phyloP scores from a whole-genome alignment of 192 early-diverging fungal genomes.

The Rhizoclosmatium globosum region DNA sequence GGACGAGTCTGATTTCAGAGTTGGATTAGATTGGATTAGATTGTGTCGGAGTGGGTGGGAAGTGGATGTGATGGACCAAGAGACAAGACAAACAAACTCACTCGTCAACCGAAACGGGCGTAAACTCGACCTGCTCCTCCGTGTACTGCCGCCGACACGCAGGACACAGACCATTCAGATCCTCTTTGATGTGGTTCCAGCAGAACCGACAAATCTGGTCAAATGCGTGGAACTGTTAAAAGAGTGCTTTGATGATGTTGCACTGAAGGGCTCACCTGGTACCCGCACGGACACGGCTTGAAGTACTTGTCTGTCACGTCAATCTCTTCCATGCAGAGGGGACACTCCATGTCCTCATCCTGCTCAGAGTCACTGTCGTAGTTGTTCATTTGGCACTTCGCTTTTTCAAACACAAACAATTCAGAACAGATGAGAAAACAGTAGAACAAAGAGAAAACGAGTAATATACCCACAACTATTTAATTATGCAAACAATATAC shows the following conservation, averaged over 20 bases:
- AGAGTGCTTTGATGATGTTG: not conserved
- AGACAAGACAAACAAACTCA: slow-evolving; percentile 54
- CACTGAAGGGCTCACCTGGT: not conserved
- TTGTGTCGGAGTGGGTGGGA: not conserved
- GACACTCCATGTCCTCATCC: slow-evolving; percentile 96
- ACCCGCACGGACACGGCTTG: slow-evolving; percentile 95
- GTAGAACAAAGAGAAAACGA: too few species aligned
- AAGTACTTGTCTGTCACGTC: slow-evolving; percentile 96
- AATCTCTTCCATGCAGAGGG: slow-evolving; percentile 98
- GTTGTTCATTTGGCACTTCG: not conserved
- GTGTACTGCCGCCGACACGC: slow-evolving; percentile 92
- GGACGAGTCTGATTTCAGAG: slow-evolving; percentile 54
- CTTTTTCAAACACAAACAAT: not conserved
- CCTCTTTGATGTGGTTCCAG: slow-evolving; percentile 97
- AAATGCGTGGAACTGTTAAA: not conserved
- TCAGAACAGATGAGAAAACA: too few species aligned
- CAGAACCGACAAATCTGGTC: slow-evolving; percentile 97
- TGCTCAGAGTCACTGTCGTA: slow-evolving; percentile 28
- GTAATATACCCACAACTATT: too few species aligned
- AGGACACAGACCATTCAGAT: slow-evolving; percentile 92
- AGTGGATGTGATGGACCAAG: not conserved
- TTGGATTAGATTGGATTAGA: not conserved
- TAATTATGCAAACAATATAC: slow-evolving; percentile 34
- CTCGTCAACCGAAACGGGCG: slow-evolving; percentile 89
- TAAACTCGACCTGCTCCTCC: slow-evolving; percentile 89